Evolutionary conservation across 2,329 filamentous ascomycete species (phyloP), one percentile per base, ranked within the genome.

Genomic region (Colletotrichum graminicola): DNA sequence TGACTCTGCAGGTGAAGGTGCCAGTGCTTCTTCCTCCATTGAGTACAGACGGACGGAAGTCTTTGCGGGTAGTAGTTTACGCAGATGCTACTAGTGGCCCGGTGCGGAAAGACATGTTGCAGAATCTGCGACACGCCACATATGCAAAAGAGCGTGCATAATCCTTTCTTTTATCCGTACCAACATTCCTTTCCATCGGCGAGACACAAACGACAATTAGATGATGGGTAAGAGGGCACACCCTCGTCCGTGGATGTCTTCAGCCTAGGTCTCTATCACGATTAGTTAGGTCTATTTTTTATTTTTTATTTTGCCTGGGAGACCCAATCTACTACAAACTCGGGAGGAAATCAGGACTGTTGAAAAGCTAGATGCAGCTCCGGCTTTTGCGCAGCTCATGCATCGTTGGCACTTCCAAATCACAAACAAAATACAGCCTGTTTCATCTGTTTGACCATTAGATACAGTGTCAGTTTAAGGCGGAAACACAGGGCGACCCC

Each of bases 71-170:
- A 47, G 45, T 36, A 36, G 34, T 36, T 8, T 11, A 47, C 29
- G 52, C 55, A 34, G 47, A 47, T 61, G 47, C 67, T 66, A 47
- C 64, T 71, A 57, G 67, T 52, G 67, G 45, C 32, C 56, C 62
- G 52, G 55, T 56, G 36, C 39, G 56, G 47, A 62, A 67, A 67
- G 68, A 71, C 67, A 71, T 63, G 64, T 67, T 71, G 64, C 68
- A 71, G 68, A 71, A 45, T 67, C 64, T 71, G 68, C 68, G 67
- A 67, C 57, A 71, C 64, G 68, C 68, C 57, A 71, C 68, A 59
- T 45, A 51, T 39, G 43, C 57, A 47, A 52, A 62, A 57, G 49
- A 71, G 62, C 51, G 51, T 67, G 64, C 64, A 71, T 67, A 57
- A 32, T 62, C 14, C 43, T 62, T 67, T 67, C 51, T 59, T 65